Base-by-base conservation (phyloP, 208 protist genomes). In the Phytomonas sp. region DNA sequence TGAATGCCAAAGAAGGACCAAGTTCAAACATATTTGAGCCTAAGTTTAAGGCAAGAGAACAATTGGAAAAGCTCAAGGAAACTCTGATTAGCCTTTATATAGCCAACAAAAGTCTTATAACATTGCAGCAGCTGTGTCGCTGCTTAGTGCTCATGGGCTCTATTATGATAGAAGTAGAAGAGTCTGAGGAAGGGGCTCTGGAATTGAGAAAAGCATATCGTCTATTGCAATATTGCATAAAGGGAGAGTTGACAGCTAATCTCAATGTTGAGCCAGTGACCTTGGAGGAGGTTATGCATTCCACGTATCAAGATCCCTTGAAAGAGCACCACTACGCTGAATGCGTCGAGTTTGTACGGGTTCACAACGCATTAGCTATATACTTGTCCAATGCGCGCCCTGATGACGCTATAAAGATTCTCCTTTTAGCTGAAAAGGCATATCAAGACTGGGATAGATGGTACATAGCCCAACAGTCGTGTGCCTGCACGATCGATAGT, bases 131-230 rank as follows among this genome's bases (percentile, higher is more conserved):
- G 66, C 46, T 91, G n/a, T 90, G 81, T 67, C 77, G 75, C 23
- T 92, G 86, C 65, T 76, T 84, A 62, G 70, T 81, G 7, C 87
- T 95, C 67, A 80, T 89, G 68, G 86, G 82, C 37, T 68, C 72
- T 11, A 91, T 80, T 33, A 84, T 92, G 84, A 80, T 92, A 51
- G 86, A 95, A 62, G 80, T 86, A 31, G 84, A 92, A 62, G 89
- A 95, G 63, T 83, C 88, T 33, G 72, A 84, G 46, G 83, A 91
- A 13, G 87, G 84, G 31, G 70, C 86, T 60, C 40, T 46, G 7
- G 80, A 85, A 63, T 56, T 92, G 60, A 66, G 70, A 30, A 79
- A 81, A 51, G 89, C 82, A 17, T 91, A 91, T 66, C 68, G 53
- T 40, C 74, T 80, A 32, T 74, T 79, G 72, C 75, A 20, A 53